These are phyloP conservation scores for Sarocladium oryzae DNA, from an alignment of 2,329 filamentous ascomycete species.

Conservation along the genomic window DNA sequence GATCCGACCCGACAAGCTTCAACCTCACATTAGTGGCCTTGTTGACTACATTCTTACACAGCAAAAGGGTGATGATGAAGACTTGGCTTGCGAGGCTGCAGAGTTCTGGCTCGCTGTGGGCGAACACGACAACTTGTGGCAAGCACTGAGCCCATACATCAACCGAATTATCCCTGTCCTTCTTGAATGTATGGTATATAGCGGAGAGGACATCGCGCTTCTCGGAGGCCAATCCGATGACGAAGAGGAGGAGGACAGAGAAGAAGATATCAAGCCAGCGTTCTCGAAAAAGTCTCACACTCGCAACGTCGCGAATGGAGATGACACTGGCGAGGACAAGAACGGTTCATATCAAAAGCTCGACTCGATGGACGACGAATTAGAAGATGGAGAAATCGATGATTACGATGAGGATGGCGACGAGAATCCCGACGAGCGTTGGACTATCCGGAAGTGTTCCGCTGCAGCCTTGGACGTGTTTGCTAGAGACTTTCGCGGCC, in stretches of 20 bases:
- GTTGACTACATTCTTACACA: slow-evolving; percentile 92
- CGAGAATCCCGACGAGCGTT: slow-evolving; percentile 79
- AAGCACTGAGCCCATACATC: slow-evolving; percentile 69
- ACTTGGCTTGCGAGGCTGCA: slow-evolving; percentile 87
- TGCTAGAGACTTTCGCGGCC: slow-evolving; percentile 78
- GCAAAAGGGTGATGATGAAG: slow-evolving; percentile 80
- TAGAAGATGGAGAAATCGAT: slow-evolving; percentile 84
- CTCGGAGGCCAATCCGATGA: slow-evolving; percentile 81
- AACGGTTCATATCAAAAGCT: slow-evolving; percentile 51
- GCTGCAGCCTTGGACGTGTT: slow-evolving; percentile 93
- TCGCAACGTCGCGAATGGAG: slow-evolving; percentile 37
- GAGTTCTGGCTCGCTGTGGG: slow-evolving; percentile 97
- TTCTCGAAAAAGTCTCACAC: slow-evolving; percentile 71
- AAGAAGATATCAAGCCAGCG: slow-evolving; percentile 84
- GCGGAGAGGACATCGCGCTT: slow-evolving; percentile 82
- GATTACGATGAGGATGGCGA: slow-evolving; percentile 68
- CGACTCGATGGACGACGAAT: slow-evolving; percentile 60
- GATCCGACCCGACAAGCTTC: slow-evolving; percentile 80
- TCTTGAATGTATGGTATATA: slow-evolving; percentile 92
- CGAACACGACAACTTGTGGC: slow-evolving; percentile 76
- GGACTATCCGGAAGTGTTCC: slow-evolving; percentile 95
- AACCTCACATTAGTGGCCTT: slow-evolving; percentile 78
- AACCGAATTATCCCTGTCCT: slow-evolving; percentile 83
- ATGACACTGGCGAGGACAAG: slow-evolving; percentile 37
- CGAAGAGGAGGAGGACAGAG: slow-evolving; percentile 83